Conservation (phyloP, 2,329 filamentous ascomycete species). For the Simplicillium aogashimaense region DNA sequence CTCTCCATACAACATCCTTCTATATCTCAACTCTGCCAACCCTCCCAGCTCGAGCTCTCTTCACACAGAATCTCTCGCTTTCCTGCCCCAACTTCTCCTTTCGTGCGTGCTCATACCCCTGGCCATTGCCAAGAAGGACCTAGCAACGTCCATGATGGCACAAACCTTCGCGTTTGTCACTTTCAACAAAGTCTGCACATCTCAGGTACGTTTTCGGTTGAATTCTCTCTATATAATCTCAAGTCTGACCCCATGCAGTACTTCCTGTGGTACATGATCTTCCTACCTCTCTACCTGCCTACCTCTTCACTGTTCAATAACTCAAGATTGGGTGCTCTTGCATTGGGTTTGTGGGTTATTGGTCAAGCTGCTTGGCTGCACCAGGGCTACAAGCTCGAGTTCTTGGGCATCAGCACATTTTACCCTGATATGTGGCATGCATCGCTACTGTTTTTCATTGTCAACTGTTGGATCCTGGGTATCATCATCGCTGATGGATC, state of each 20-base stretch:
- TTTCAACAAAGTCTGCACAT: constrained; percentile 98
- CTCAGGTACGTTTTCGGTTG: constrained; percentile 56
- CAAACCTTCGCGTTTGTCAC: constrained; percentile 96
- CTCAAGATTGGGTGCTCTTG: constrained; percentile 51
- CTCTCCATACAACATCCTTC: constrained; percentile 84
- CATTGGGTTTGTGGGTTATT: constrained; percentile 62
- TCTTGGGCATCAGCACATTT: constrained; percentile 74
- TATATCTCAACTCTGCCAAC: constrained; percentile 73
- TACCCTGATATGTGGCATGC: constrained; percentile 73
- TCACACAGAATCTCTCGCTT: constrained; percentile 69
- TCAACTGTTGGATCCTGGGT: constrained; percentile 82
- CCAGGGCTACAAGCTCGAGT: constrained; percentile 67
- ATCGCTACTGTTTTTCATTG: constrained; percentile 68
- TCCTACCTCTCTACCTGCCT: constrained; percentile 85
- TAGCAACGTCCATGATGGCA: constrained; percentile 77
- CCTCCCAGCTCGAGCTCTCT: constrained; percentile 25
- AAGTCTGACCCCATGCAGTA: constrained; percentile 49
- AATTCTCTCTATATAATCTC: not conserved
- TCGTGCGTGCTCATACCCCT: constrained; percentile 69
- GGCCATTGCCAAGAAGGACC: constrained; percentile 66
- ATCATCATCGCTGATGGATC: constrained; percentile 59
- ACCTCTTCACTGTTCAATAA: constrained; percentile 58
- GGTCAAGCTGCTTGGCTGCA: constrained; percentile 70
- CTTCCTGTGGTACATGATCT: constrained; percentile 95
- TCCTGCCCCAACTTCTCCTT: constrained; percentile 77